Base-by-base conservation (phyloP, 1,139 yeast species). In the Hyphopichia fennica region DNA sequence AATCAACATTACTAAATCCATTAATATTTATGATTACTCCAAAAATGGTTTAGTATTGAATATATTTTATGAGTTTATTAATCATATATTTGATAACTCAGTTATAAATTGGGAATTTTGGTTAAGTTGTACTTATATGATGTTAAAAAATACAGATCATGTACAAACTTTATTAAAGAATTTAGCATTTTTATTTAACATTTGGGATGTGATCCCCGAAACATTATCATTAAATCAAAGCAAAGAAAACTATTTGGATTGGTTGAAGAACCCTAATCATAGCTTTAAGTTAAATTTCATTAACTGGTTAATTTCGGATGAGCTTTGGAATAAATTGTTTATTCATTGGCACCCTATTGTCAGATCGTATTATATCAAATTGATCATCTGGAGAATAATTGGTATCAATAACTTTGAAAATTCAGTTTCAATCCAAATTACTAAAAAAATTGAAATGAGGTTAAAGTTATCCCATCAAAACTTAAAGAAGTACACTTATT, bases 271-370 rank as follows among this genome's bases (percentile, higher is more conserved):
- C 47, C 47, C 56, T 2, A 60, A 58, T 34, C 70, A 71, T 45
- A 63, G 76, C 45, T 59, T 71, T 49, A 72, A 78, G 52, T 63
- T 65, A 48, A 71, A 72, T 49, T 68, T 82, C 51, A 71, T 79
- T 20, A 60, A 64, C 29, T 84, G 87, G 84, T 58, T 86, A 23
- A 63, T 82, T 10, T 68, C 77, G 3, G 60, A 67, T 5, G 57
- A 60, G 2, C 64, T 67, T 38, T 85, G 88, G 81, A 60, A 62
- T 36, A 67, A 72, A 35, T 79, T 79, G 46, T 81, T 87, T 53
- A 76, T 83, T 37, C 95, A 88, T 61, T 88, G 95, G 89, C 79
- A 82, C 51, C 91, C 96, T 2, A 62, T 87, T 25, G 82, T 87
- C 15, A 70, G 96, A 35, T 76, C 85, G 2, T 85, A 82, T 54